Evolutionary conservation across 1,284 basidiomycete species (phyloP).

Genomic region (Ganoderma meredithae): DNA sequence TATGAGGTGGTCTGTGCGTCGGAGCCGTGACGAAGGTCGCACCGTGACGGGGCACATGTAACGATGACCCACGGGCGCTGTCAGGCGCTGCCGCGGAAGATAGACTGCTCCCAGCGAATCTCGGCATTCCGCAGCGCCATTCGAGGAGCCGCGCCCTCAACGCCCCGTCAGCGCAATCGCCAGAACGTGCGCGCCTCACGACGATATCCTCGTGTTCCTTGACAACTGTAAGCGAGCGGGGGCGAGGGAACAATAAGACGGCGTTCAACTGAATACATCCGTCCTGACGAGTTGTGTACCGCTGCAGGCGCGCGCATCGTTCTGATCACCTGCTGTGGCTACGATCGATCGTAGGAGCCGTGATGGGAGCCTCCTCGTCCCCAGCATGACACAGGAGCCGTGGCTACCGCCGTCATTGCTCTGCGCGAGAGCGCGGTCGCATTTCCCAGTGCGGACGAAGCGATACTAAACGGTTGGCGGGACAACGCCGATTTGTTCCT

Average conservation of each 20-base stretch:
- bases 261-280: not conserved
- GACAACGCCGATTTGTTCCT: not conserved
- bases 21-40: constrained; percentile 9
- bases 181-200: not conserved
- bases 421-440: constrained; percentile 7
- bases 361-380: not conserved
- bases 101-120: constrained; percentile 23
- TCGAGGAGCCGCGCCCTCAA: not conserved
- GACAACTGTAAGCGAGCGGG: not conserved
- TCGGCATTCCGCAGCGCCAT: constrained; percentile 13
- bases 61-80: not conserved
- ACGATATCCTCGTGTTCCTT: not conserved
- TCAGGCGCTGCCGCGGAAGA: constrained; percentile 21
- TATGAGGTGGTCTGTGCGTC: constrained; percentile 10
- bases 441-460: not conserved
- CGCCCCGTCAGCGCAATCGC: not conserved
- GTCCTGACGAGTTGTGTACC: not conserved
- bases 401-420: not conserved
- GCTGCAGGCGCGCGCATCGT: constrained; percentile 3
- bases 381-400: not conserved
- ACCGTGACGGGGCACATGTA: constrained; percentile 3
- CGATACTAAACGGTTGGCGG: not conserved
- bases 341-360: constrained; percentile 8
- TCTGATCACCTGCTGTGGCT: constrained; percentile 4
- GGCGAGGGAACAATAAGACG: not conserved